Base-by-base conservation (phyloP, 768 basidiomycete genomes). In the Mycena floridula region DNA sequence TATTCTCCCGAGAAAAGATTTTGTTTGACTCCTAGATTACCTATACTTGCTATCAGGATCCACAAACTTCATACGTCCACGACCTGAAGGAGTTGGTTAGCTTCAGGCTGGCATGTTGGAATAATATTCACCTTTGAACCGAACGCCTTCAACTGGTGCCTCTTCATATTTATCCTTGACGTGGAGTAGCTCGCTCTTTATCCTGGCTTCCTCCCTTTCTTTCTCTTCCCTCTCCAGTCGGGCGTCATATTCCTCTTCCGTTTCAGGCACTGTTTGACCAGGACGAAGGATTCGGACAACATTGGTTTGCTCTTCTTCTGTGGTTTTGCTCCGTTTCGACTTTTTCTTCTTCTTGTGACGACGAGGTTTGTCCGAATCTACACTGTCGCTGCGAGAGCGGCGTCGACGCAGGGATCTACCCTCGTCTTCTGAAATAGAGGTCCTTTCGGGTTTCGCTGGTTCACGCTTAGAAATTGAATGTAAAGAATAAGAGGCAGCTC, bases 241-340 rank as follows among this genome's bases (percentile, higher is more conserved):
- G 1, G 74, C 74, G 53, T 84, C 84, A 49, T 88, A 85, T 55
- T 84, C 81, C 58, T 85, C 85, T 51, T 83, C 79, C 0, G 81
- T 85, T 58, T 86, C 84, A 3, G 32, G 32, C 18, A 35, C 18
- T 15, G 32, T 35, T 18, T 35, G 32, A 35, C 32, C 32, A 35
- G 32, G 32, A 18, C 32, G 32, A 18, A 35, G 32, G 3, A 7
- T 35, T 4, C 23, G 38, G 9, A 20, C 13, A 16, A 27, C 41
- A 3, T 50, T 48, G 12, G 47, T 42, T 30, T 37, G 51, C 36
- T 55, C 56, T 41, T 43, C 30, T 3, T 54, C 45, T 2, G 45
- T 25, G 24, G 49, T 52, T 16, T 24, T 48, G 23, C 47, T 50
- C 41, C 51, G 49, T 50, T 50, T 61, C 61, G n/a, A 49, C 46